Percentiles rank a stretch among this genome's conserved stretches.
phyloP scores from a whole-genome alignment of 1,284 basidiomycete species.

The Volvariella surrecta region DNA sequence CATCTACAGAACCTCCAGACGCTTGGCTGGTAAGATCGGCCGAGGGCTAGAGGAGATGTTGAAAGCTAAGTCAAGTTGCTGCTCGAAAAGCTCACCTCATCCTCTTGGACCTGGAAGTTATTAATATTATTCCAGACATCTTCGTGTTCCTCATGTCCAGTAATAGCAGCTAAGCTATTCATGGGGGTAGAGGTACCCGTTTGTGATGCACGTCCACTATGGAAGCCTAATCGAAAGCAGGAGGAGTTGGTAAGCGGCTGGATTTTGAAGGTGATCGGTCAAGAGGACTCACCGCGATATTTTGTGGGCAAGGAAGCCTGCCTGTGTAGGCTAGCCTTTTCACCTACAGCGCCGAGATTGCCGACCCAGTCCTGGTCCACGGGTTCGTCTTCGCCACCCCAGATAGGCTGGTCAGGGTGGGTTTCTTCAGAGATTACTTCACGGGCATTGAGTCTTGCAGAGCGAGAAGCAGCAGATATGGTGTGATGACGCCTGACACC shows the following conservation, averaged over 20 bases:
- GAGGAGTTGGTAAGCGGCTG: constrained; percentile 15
- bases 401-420: constrained; percentile 41
- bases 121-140: constrained; percentile 67
- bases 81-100: constrained; percentile 38
- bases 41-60: constrained; percentile 21
- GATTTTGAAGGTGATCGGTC: constrained; percentile 12
- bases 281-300: constrained; percentile 52
- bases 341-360: constrained; percentile 71
- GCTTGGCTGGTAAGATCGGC: constrained; percentile 36
- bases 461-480: constrained; percentile 67
- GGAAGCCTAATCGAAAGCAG: constrained; percentile 27
- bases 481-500: constrained; percentile 72
- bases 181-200: constrained; percentile 59
- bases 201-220: constrained; percentile 35
- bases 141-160: constrained; percentile 77
- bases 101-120: constrained; percentile 47
- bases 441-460: constrained; percentile 49
- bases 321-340: constrained; percentile 69
- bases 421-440: constrained; percentile 61
- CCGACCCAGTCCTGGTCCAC: constrained; percentile 75
- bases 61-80: background rate
- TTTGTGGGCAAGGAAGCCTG: constrained; percentile 74
- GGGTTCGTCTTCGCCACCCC: constrained; percentile 61
- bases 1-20: constrained; percentile 31
- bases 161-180: constrained; percentile 73